These are phyloP conservation scores for Tritrichomonas foetus DNA, from an alignment of 208 protist species.

Conservation along the genomic window DNA sequence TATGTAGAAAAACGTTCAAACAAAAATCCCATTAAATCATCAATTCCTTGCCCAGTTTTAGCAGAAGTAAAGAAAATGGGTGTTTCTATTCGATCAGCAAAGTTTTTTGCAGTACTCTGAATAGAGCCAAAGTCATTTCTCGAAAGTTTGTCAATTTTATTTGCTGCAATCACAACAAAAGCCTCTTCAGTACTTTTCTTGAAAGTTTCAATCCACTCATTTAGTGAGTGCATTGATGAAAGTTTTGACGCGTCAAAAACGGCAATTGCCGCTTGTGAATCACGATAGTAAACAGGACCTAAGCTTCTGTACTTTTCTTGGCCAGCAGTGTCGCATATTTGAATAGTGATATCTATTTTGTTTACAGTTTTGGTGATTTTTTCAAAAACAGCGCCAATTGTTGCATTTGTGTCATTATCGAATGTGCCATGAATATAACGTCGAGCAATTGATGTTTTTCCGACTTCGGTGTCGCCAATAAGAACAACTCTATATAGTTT, in stretches of 20 bases:
- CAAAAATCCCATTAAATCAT: too few species aligned
- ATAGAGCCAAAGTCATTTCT: too few species aligned
- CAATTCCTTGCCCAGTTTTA: too few species aligned
- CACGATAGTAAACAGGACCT: constrained; percentile 30
- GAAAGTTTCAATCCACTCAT: not conserved
- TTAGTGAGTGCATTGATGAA: not conserved
- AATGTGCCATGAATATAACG: not conserved
- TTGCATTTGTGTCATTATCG: not conserved
- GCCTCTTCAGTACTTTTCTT: not conserved
- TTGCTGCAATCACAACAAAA: not conserved
- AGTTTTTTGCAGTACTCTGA: not conserved
- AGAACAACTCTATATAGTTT: too few species aligned
- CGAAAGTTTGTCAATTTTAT: not conserved
- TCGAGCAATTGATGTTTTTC: too few species aligned
- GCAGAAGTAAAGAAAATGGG: not conserved
- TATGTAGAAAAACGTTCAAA: too few species aligned
- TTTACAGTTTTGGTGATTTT: not conserved
- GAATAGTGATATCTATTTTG: not conserved
- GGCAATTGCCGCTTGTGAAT: not conserved
- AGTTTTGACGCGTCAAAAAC: constrained; percentile 8
- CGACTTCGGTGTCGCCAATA: too few species aligned
- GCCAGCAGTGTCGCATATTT: constrained; percentile 37
- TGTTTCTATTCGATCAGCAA: not conserved
- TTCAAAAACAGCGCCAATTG: not conserved
- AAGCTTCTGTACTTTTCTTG: constrained; percentile 27